Evolutionary conservation across 352 stramenopile genomes (phyloP).

Genomic region (Globisporangium cederbergense): DNA sequence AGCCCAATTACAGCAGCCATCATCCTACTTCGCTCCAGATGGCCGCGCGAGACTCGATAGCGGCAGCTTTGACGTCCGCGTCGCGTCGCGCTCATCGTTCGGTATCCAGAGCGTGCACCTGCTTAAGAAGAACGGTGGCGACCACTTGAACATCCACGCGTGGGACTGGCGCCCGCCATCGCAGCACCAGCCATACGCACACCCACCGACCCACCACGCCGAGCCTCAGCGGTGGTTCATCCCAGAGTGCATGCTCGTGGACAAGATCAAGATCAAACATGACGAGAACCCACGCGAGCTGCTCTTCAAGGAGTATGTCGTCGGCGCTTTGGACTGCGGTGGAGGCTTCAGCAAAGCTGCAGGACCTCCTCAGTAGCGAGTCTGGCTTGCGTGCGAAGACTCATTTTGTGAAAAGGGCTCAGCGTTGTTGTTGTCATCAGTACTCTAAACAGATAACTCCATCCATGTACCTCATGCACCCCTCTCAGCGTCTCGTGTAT

Average conservation of each 20-base stretch:
- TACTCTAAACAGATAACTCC: too few relatives aligned
- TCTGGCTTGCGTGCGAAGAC: neutral
- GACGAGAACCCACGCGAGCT: conserved; percentile 17
- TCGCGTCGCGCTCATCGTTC: conserved; percentile 34
- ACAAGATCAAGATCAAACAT: conserved; percentile 17
- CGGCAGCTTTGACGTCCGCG: conserved; percentile 37
- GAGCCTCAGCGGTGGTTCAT: conserved; percentile 32
- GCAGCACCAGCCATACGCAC: neutral
- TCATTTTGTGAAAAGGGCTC: too few relatives aligned
- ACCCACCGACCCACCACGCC: conserved; percentile 1
- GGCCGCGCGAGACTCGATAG: conserved; percentile 27
- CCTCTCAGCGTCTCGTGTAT: too few relatives aligned
- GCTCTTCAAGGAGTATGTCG: conserved; percentile 38
- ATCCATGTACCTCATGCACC: too few relatives aligned
- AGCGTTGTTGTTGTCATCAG: too few relatives aligned
- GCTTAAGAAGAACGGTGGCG: conserved; percentile 41
- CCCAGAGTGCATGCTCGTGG: conserved; percentile 39
- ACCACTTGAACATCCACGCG: conserved; percentile 45
- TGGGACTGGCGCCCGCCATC: conserved; percentile 33
- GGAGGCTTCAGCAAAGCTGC: conserved; percentile 36
- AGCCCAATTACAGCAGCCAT: neutral
- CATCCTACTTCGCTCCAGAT: conserved; percentile 22
- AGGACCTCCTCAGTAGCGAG: conserved; percentile 15
- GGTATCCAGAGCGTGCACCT: conserved; percentile 46
- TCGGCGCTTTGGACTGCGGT: conserved; percentile 49